Evolutionary conservation across 2,329 filamentous ascomycete genomes (phyloP).

Genomic region (Colletotrichum navitas): DNA sequence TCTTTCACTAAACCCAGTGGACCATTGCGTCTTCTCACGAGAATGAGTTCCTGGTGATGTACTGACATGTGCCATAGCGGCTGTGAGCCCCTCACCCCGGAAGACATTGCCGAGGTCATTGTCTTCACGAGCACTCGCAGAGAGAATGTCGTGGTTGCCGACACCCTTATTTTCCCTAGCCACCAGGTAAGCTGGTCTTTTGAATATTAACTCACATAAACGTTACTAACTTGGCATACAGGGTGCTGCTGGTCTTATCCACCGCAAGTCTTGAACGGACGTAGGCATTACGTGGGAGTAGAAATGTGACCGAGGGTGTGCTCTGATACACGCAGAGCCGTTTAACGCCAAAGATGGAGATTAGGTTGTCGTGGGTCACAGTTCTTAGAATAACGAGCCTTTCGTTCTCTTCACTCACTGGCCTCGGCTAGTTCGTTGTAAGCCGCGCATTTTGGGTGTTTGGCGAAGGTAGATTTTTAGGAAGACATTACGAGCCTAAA

Average conservation of each 20-base stretch:
- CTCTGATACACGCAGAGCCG: not conserved
- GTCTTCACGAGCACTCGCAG: slow-evolving; percentile 87
- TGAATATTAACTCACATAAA: slow-evolving; percentile 10
- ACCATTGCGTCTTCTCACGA: not conserved
- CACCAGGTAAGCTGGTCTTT: slow-evolving; percentile 78
- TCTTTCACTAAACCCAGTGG: not conserved
- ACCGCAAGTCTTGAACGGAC: slow-evolving; percentile 46
- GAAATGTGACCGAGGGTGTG: not conserved
- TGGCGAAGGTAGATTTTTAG: not conserved
- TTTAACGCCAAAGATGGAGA: not conserved
- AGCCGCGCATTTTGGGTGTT: not conserved
- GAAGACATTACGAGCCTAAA: too few species aligned
- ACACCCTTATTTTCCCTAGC: slow-evolving; percentile 87
- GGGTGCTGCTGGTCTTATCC: slow-evolving; percentile 50
- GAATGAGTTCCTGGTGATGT: slow-evolving; percentile 14
- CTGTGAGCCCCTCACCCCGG: slow-evolving; percentile 85
- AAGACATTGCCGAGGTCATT: slow-evolving; percentile 91
- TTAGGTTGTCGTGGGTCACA: not conserved
- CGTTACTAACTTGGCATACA: slow-evolving; percentile 35
- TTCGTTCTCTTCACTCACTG: not conserved
- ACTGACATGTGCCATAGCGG: slow-evolving; percentile 61
- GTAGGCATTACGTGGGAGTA: too few species aligned
- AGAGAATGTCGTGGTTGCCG: slow-evolving; percentile 92
- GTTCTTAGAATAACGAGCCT: not conserved
- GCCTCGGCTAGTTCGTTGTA: not conserved